Conservation (phyloP, 352 stramenopile genomes). For the Phytophthora tentaculata region DNA sequence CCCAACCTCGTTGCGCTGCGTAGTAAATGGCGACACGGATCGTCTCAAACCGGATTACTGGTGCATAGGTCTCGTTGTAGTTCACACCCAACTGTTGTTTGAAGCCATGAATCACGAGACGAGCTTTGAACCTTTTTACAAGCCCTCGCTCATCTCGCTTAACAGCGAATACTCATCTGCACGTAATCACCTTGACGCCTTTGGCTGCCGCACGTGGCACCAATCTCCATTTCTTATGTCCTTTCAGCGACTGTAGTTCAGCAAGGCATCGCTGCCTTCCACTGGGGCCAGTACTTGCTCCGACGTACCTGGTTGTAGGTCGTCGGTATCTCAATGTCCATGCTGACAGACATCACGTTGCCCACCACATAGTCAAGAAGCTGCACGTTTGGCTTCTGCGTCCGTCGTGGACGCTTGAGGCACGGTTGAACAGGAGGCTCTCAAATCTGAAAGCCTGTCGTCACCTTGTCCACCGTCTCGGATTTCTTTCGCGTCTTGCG, state of each 20-base stretch:
- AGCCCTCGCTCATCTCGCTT: neutral
- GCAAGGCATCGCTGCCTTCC: too few relatives aligned
- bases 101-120: neutral
- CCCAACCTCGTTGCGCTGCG: too few relatives aligned
- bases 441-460: too few relatives aligned
- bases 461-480: too few relatives aligned
- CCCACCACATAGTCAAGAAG: slow-evolving; percentile 8
- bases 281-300: too few relatives aligned
- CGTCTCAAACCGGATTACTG: too few relatives aligned
- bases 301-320: neutral
- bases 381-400: slow-evolving; percentile 2
- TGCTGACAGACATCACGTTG: neutral
- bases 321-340: neutral
- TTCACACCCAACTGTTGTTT: too few relatives aligned
- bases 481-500: neutral
- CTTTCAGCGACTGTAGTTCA: neutral
- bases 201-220: neutral
- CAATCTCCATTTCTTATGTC: neutral
- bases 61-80: too few relatives aligned
- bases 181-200: neutral
- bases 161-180: neutral
- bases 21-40: too few relatives aligned
- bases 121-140: neutral
- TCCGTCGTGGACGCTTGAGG: slow-evolving; percentile 8
- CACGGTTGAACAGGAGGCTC: neutral